phyloP scores from a whole-genome alignment of 2,329 filamentous ascomycete genomes.

The Sarocladium kiliense region DNA sequence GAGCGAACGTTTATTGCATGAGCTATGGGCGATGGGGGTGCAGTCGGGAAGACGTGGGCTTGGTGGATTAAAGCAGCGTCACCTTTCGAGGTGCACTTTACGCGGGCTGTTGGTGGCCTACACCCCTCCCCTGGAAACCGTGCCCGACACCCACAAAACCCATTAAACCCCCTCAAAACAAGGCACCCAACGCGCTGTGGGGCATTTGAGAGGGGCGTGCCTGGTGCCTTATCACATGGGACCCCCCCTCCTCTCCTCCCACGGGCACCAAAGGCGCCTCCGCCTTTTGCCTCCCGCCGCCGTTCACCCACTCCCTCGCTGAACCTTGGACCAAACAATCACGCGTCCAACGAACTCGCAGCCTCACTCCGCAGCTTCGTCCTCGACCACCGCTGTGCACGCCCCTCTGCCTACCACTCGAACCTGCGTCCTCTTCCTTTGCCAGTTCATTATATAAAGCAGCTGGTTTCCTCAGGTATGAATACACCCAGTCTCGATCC shows the following conservation, averaged over 20 bases:
- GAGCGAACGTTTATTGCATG: too few relatives aligned
- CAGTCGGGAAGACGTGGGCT: too few relatives aligned
- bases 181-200: too few relatives aligned
- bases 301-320: not conserved
- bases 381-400: not conserved
- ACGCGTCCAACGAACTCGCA: constrained; percentile 1
- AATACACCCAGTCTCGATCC: not conserved
- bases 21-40: too few relatives aligned
- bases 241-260: not conserved
- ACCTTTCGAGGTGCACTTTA: not conserved
- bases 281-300: not conserved
- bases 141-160: too few relatives aligned
- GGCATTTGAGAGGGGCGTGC: too few relatives aligned
- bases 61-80: not conserved
- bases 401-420: not conserved
- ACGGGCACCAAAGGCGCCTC: not conserved
- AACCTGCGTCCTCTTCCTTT: not conserved
- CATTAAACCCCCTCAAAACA: too few relatives aligned
- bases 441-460: not conserved
- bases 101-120: not conserved
- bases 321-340: not conserved
- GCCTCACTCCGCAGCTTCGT: not conserved
- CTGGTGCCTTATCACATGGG: too few relatives aligned
- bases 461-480: not conserved
- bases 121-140: not conserved